Evolutionary conservation across 805 yeast species (phyloP).

Genomic region (Lipomyces lipofer): DNA sequence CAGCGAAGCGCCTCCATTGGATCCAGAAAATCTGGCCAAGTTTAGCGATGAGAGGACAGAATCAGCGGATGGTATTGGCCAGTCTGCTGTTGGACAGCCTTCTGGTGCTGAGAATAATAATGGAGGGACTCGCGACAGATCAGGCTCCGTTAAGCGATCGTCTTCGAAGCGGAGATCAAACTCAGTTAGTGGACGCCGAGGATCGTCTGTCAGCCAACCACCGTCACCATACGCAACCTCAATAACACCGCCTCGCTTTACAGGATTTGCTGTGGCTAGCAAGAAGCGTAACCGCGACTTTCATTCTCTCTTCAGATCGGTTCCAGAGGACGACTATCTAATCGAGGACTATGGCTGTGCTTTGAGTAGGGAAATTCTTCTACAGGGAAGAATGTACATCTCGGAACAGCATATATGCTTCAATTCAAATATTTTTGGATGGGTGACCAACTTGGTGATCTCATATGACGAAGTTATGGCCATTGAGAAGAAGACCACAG

Average conservation of each 20-base stretch:
- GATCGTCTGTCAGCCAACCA: slow-evolving; percentile 13
- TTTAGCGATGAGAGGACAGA: not conserved
- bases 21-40: not conserved
- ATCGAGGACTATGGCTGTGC: slow-evolving; percentile 92
- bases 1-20: not conserved
- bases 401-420: slow-evolving; percentile 80
- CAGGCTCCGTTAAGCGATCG: slow-evolving; percentile 1
- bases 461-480: slow-evolving; percentile 67
- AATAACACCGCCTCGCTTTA: slow-evolving; percentile 13
- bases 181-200: slow-evolving; percentile 17
- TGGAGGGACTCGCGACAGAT: not conserved
- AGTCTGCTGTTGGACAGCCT: too few species aligned
- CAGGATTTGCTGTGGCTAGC: slow-evolving; percentile 49
- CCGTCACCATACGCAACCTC: not conserved
- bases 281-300: slow-evolving; percentile 69
- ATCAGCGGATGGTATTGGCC: not conserved
- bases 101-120: not conserved
- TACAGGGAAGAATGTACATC: slow-evolving; percentile 85
- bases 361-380: slow-evolving; percentile 74
- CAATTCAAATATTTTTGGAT: slow-evolving; percentile 82
- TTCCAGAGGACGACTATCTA: slow-evolving; percentile 68
- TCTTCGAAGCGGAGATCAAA: slow-evolving; percentile 13
- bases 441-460: slow-evolving; percentile 80
- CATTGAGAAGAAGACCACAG: slow-evolving; percentile 81
- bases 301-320: slow-evolving; percentile 67